A percentile compares a stretch with the other conserved stretches of the same genome.
These are phyloP conservation scores for Solanum gandarillasii DNA, from an alignment of 257 asterid genomes.

Conservation along the genomic window DNA sequence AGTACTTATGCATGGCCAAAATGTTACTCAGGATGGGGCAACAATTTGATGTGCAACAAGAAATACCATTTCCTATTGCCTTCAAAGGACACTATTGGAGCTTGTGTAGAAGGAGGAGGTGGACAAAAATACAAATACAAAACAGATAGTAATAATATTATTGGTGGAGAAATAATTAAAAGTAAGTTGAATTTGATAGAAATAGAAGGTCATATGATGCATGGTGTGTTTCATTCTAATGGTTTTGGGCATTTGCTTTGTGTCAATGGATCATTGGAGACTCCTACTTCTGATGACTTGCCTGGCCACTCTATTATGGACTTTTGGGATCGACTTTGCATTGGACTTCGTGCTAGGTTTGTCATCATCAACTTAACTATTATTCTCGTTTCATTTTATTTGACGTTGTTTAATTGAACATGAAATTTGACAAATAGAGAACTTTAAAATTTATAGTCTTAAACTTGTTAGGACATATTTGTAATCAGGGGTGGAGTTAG, in stretches of 20 bases:
- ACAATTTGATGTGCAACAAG: conserved; percentile 82
- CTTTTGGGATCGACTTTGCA: conserved; percentile 89
- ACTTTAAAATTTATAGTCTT: not conserved
- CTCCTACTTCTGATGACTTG: conserved; percentile 49
- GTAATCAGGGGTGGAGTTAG: not conserved
- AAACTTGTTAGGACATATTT: not conserved
- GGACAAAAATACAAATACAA: not conserved
- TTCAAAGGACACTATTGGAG: conserved; percentile 30
- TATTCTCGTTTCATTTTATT: not conserved
- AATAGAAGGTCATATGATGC: conserved; percentile 59
- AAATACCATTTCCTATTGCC: conserved; percentile 87
- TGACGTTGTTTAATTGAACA: fast-evolving
- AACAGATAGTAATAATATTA: not conserved
- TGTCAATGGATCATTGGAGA: conserved; percentile 54
- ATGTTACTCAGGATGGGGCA: conserved; percentile 87
- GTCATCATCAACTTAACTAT: not conserved
- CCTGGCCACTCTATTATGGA: conserved; percentile 85
- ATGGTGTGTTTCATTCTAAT: conserved; percentile 88
- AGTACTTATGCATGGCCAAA: not conserved
- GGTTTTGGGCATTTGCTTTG: conserved; percentile 93
- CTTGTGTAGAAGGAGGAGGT: conserved; percentile 13
- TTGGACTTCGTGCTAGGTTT: conserved; percentile 75
- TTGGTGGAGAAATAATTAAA: not conserved
- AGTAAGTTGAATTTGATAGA: conserved; percentile 45
- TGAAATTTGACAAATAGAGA: not conserved